A percentile compares a stretch with the other conserved stretches of the same genome.
Evolutionary conservation across 169 alveolate genomes (phyloP).

Genomic region (Cryptosporidium viatorum): DNA sequence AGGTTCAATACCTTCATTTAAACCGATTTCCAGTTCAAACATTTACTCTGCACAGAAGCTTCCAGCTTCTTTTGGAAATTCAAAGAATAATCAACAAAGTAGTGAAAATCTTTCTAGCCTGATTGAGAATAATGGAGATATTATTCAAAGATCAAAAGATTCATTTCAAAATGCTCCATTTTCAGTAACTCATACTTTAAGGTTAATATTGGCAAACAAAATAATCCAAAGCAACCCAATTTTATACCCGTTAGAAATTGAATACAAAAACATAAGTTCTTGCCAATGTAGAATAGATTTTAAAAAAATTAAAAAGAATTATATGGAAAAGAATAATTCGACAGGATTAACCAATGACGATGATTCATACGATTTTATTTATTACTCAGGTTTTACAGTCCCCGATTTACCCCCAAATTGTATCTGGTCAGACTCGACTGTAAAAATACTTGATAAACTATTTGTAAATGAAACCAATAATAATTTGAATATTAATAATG

Average conservation of each 20-base stretch:
- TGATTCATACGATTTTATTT: background rate
- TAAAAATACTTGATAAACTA: background rate
- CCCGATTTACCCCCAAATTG: constrained; percentile 44
- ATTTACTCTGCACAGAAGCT: constrained; percentile 31
- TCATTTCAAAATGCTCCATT: constrained; percentile 3
- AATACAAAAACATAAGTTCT: background rate
- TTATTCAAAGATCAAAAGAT: background rate
- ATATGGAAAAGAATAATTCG: background rate
- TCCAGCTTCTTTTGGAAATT: background rate
- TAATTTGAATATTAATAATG: too few species aligned
- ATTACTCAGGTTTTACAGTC: background rate
- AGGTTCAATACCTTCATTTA: constrained; percentile 28
- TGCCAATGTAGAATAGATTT: constrained; percentile 40
- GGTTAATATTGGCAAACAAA: constrained; percentile 33
- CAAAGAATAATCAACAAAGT: background rate
- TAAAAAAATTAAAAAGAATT: background rate
- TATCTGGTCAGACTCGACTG: background rate
- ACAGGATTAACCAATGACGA: background rate
- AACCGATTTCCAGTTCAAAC: constrained; percentile 21
- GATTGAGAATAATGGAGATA: background rate
- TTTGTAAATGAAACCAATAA: background rate
- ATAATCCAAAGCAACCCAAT: constrained; percentile 43
- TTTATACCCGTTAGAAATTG: constrained; percentile 54
- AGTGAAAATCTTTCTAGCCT: background rate
- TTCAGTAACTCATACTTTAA: constrained; percentile 10